Evolutionary conservation across 306 rosid species (phyloP).

Genomic region (Senna tora): DNA sequence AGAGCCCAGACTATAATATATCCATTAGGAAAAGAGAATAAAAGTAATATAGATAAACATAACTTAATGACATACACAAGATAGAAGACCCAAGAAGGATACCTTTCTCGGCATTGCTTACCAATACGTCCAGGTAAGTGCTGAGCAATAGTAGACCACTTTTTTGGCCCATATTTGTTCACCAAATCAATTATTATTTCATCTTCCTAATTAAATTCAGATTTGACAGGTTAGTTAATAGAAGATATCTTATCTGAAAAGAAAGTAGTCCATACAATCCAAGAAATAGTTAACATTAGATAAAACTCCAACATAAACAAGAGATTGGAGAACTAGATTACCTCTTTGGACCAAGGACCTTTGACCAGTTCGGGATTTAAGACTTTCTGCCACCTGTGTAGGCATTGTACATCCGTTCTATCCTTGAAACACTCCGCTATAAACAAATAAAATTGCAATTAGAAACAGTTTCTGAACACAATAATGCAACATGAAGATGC

Average conservation of each 20-base stretch:
- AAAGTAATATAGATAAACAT: not conserved
- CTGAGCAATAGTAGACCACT: constrained; percentile 94
- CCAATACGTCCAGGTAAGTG: constrained; percentile 97
- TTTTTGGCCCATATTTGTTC: constrained; percentile 81
- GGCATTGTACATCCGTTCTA: constrained; percentile 97
- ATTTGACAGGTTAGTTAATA: constrained; percentile 33
- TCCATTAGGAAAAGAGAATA: not conserved
- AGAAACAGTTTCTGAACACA: constrained; percentile 31
- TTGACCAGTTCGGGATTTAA: constrained; percentile 95
- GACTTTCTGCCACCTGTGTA: constrained; percentile 99
- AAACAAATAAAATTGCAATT: constrained; percentile 38
- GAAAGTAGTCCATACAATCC: constrained; percentile 4
- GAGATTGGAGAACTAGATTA: constrained; percentile 38
- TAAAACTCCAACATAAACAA: constrained; percentile 7
- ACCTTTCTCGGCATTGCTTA: constrained; percentile 99
- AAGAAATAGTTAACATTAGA: not conserved
- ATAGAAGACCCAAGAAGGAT: constrained; percentile 31
- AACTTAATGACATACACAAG: not conserved
- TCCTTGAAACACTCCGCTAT: constrained; percentile 96
- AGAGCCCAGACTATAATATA: constrained; percentile 10
- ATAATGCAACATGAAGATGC: constrained; percentile 27
- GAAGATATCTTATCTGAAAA: constrained; percentile 18
- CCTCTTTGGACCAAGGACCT: constrained; percentile 99
- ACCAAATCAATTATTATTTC: constrained; percentile 78
- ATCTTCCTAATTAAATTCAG: constrained; percentile 74